Evolutionary conservation across 495 filamentous ascomycete species (phyloP), one percentile per base, ranked within the genome.

Genomic region (Trichoderma virens): DNA sequence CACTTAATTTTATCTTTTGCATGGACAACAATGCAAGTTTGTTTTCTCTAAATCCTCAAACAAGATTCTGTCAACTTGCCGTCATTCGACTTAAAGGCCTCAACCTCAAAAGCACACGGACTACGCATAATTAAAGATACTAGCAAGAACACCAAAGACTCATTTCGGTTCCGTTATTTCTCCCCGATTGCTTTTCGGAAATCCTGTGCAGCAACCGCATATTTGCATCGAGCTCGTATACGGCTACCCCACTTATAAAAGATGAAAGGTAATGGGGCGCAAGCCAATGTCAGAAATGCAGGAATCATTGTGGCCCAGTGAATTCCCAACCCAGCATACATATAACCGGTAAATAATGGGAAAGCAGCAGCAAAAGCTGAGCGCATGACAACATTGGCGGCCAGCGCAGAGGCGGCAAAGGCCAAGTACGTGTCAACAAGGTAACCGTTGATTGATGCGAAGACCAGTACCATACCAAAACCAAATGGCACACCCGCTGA

Each of bases 401-500:
- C 86, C 63, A 88, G 79, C 6, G 86, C 86, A 5, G 83, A 86
- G 65, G 80, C 83, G 1, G 85, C 84, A 67, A 82, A 88, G 0
- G 80, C 77, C 68, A 84, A 82, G 66, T 88, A 89, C 0, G 79
- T 84, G 71, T 89, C 86, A 13, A 86, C 85, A 9, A 88, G 75
- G 61, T 88, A 89, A 63, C 87, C 88, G 74, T 88, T 88, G 2
- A 85, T 82, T 0, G 85, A 82, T n/a, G 88, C 76, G 69, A 88
- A 89, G 51, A 89, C 81, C 14, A 81, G 80, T 69, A 87, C 86
- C 54, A 89, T 86, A 30, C 85, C 86, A 78, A 88, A 86, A 0
- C 83, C 88, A 5, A 86, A 81, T 70, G 80, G 81, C 0, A 70
- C 80, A 32, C 88, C 74, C 0, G 80, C 82, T 28, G 88, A 64